These are phyloP conservation scores for Immersiporthe knoxdaviesiana DNA, from an alignment of 2,329 filamentous ascomycete species.

Conservation along the genomic window DNA sequence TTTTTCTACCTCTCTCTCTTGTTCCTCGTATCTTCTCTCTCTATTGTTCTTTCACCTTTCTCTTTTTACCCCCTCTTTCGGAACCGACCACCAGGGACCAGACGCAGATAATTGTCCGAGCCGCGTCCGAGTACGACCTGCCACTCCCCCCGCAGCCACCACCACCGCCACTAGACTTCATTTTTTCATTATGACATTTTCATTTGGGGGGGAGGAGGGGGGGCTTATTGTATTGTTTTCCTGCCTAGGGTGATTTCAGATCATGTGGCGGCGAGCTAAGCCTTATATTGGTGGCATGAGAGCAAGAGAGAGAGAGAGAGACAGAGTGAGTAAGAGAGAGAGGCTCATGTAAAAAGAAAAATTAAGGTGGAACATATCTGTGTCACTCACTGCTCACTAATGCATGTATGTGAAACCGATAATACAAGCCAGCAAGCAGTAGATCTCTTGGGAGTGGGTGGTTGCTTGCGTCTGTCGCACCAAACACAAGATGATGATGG, in stretches of 20 bases:
- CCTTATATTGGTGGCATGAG: neutral
- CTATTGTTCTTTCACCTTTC: neutral
- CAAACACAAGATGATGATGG: neutral
- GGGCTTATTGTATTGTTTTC: neutral
- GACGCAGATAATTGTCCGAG: slow-evolving; percentile 7
- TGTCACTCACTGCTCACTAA: neutral
- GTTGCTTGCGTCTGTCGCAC: neutral
- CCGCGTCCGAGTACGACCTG: slow-evolving; percentile 3
- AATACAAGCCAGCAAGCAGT: neutral
- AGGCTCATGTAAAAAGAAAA: neutral
- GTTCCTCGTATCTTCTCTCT: too few relatives aligned
- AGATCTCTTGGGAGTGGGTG: neutral
- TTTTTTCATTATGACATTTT: too few relatives aligned
- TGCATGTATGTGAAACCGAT: neutral
- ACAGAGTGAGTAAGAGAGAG: neutral
- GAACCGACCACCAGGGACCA: slow-evolving; percentile 3
- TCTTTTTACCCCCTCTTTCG: neutral
- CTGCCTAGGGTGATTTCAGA: neutral
- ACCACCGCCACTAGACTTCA: neutral
- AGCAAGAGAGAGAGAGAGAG: too few relatives aligned
- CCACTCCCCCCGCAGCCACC: neutral
- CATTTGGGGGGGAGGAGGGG: too few relatives aligned
- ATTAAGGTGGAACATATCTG: neutral
- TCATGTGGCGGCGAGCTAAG: neutral
- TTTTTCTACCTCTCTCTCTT: neutral